Evolutionary conservation across 2,329 filamentous ascomycete species (phyloP), one percentile per base, ranked within the genome.

Genomic region (Colletotrichum sp.): DNA sequence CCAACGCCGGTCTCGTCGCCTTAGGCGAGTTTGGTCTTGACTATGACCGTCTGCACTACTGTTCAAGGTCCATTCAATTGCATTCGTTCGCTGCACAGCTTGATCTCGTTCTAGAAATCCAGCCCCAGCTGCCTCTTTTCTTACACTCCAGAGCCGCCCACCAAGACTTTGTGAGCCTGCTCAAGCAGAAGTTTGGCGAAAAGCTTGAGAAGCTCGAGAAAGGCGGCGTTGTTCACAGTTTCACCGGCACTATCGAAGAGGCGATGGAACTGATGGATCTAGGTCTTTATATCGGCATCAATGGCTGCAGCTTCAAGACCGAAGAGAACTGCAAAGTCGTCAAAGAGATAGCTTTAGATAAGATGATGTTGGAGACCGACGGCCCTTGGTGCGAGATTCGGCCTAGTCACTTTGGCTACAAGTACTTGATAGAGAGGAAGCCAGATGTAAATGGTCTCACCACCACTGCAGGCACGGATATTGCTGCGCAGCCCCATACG

Each of bases 361-460:
- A 93, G 63, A 85, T 99, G 70, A 98, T 99, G 90, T 92, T 99
- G 64, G 97, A 99, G 89, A 99, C 97, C 0, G 97, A 99, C 83
- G 97, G 97, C 4, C 97, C 97, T 5, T 99, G 97, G 95, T 99
- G 97, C 82, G 97, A 99, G 84, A 96, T 99, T 75, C 90, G 97
- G 28, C 94, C 96, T 1, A 95, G 92, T 34, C 96, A 99, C 85
- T 96, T 96, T 34, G 95, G 95, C 4, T 95, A 94, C 80, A 94
- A 94, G 84, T 94, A 94, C 78, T 85, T 92, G 13, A 83, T 91
- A 6, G 86, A 88, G 77, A 84, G 85, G 72, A 86, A 85, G 79
- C 70, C 79, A 2, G 76, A 79, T 18, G 78, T 78, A 62, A 83
- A 84, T 52, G 82, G 80, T 4, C 70, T 78, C 6, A 70, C 69